Evolutionary conservation across 768 basidiomycete genomes (phyloP), one percentile per base, ranked within the genome.

Genomic region (Pleurotus sapidus): DNA sequence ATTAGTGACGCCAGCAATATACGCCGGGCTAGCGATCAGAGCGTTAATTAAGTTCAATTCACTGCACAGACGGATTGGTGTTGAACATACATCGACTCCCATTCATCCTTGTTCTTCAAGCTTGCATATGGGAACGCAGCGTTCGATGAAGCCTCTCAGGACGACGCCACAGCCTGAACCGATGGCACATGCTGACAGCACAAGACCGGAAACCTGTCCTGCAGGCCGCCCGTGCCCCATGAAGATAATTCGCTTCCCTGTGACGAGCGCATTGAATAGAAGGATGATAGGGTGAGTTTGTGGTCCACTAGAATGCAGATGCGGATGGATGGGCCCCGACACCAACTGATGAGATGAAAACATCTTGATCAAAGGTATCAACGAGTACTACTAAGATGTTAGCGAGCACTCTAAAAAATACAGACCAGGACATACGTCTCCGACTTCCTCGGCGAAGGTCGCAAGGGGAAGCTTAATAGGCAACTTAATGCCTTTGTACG

Each of bases 121-220:
- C 93, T 96, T 3, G 95, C 93, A 66, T 99, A 99, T 0, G 97
- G 96, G 69, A 98, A 98, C 2, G 94, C 89, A n/a, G 14, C 93
- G 84, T 64, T 93, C 91, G 46, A 92, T 89, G 66, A 97, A 91
- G 2, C 95, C 96, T 49, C 89, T 76, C 57, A 98, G 71, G 20
- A 91, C 74, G 18, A 82, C 83, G 0, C 97, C 96, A 63, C 93
- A 93, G 5, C 96, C 96, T 11, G 91, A 93, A 1, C 87, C 95
- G 4, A 99, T 76, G 4, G 96, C 93, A 69, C 95, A 98, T 2
- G 97, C 95, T 4, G 95, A 90, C 12, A 98, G 79, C 5, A 99
- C 97, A 68, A 92, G 93, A 62, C 83, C 87, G 48, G 94, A 92
- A 23, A 98, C 95, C 66, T 90, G 84, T 11, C 91, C 89, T 0